Percentiles rank a stretch among this genome's conserved stretches.
These are phyloP conservation scores for Magnolia changhungtana DNA, from an alignment of 164 flowering plant genomes.

Conservation along the genomic window DNA sequence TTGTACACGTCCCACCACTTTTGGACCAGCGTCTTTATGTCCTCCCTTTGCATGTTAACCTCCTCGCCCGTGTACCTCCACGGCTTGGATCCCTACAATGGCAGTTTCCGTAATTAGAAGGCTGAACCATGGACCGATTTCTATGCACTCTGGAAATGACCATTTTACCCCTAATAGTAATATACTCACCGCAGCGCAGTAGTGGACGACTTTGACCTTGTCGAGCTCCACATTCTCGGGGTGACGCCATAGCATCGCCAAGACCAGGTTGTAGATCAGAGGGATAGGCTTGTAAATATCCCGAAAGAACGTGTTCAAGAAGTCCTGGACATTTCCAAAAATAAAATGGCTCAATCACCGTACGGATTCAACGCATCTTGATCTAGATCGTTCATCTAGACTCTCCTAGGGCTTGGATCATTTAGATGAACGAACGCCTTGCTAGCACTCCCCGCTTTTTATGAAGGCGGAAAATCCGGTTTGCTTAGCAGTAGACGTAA, in stretches of 20 bases:
- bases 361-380: background rate
- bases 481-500: too few relatives aligned
- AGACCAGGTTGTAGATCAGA: constrained; percentile 40
- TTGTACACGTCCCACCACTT: constrained; percentile 77
- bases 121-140: too few relatives aligned
- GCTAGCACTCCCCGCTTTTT: too few relatives aligned
- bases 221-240: constrained; percentile 45
- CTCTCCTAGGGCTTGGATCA: too few relatives aligned
- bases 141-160: background rate
- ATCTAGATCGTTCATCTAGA: too few relatives aligned
- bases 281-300: constrained; percentile 56
- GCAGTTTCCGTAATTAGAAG: background rate
- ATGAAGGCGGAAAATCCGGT: too few relatives aligned
- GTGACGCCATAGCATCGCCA: constrained; percentile 64
- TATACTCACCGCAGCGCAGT: constrained; percentile 51
- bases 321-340: constrained; percentile 45
- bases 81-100: constrained; percentile 63
- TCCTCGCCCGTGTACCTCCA: constrained; percentile 87
- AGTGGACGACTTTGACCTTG: constrained; percentile 56
- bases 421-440: background rate
- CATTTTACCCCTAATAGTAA: background rate
- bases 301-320: constrained; percentile 55
- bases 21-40: constrained; percentile 61
- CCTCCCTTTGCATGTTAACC: constrained; percentile 75
- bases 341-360: background rate